Conservation (phyloP, 768 basidiomycete species). For the Russula sp. region DNA sequence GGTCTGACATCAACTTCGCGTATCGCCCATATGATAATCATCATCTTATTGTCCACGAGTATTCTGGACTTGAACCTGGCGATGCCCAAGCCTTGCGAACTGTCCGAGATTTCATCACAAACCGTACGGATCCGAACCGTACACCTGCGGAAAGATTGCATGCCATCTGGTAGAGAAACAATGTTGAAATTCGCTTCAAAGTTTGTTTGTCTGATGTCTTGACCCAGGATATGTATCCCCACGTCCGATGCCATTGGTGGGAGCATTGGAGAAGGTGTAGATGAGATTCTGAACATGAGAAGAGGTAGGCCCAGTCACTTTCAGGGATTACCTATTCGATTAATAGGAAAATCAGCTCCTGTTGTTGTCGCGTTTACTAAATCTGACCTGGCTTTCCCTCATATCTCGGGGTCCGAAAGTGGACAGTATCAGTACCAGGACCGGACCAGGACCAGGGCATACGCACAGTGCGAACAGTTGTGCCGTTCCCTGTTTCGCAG, state of each 20-base stretch:
- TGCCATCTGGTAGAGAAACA: slow-evolving; percentile 6
- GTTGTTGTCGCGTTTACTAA: slow-evolving; percentile 7
- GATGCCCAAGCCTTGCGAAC: background rate
- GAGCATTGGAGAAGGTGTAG: background rate
- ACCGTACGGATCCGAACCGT: background rate
- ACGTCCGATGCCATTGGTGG: background rate
- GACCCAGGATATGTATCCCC: background rate
- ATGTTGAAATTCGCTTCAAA: background rate
- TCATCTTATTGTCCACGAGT: slow-evolving; percentile 5
- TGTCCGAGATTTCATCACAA: background rate
- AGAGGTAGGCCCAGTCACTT: background rate
- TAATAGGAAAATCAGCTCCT: background rate
- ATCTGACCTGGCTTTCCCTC: background rate
- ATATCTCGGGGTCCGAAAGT: background rate
- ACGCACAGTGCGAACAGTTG: background rate
- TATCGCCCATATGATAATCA: background rate
- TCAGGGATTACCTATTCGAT: background rate
- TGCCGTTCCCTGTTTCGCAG: background rate
- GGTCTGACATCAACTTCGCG: background rate
- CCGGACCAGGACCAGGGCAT: background rate
- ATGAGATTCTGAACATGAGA: background rate
- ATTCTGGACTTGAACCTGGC: background rate
- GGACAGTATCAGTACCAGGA: background rate
- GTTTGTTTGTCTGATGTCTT: background rate
- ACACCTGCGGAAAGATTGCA: background rate